Evolutionary conservation across 2,329 filamentous ascomycete genomes (phyloP).

Genomic region (Ceratocystis variospora): DNA sequence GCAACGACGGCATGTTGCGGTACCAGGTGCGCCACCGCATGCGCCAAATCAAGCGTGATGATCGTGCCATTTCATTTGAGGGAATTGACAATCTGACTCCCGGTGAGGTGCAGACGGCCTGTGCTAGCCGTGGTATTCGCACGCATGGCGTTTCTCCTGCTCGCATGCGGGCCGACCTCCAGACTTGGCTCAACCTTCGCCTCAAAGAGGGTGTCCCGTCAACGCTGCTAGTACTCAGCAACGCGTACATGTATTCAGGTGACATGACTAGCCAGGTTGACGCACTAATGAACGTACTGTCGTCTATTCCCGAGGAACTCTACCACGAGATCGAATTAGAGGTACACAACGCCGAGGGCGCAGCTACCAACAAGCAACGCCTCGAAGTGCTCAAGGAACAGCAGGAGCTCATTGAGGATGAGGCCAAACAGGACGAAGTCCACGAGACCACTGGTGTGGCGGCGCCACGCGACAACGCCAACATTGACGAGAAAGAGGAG

Average conservation of each 20-base stretch:
- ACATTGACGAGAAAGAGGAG: constrained; percentile 92
- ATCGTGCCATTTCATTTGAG: constrained; percentile 85
- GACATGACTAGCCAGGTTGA: constrained; percentile 86
- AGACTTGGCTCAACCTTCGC: constrained; percentile 87
- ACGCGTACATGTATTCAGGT: constrained; percentile 94
- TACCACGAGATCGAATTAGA: constrained; percentile 99
- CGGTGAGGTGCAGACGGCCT: constrained; percentile 79
- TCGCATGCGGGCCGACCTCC: constrained; percentile 74
- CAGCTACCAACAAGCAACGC: constrained; percentile 96
- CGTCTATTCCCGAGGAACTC: constrained; percentile 89
- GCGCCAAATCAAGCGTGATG: constrained; percentile 98
- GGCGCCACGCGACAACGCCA: constrained; percentile 69
- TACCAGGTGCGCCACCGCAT: constrained; percentile 96
- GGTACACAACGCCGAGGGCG: constrained; percentile 90
- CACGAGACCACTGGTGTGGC: constrained; percentile 61
- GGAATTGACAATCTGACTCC: constrained; percentile 90
- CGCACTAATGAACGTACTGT: constrained; percentile 79
- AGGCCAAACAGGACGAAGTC: constrained; percentile 80
- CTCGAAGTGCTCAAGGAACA: constrained; percentile 97
- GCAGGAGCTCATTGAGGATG: constrained; percentile 93
- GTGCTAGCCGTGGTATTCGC: constrained; percentile 79
- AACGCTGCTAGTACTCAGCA: constrained; percentile 86
- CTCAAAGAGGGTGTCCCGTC: constrained; percentile 92
- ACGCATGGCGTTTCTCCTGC: constrained; percentile 85
- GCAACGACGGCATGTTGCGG: constrained; percentile 92